Base-by-base conservation (phyloP, 2,329 filamentous ascomycete genomes). In the Aureobasidium sp. region DNA sequence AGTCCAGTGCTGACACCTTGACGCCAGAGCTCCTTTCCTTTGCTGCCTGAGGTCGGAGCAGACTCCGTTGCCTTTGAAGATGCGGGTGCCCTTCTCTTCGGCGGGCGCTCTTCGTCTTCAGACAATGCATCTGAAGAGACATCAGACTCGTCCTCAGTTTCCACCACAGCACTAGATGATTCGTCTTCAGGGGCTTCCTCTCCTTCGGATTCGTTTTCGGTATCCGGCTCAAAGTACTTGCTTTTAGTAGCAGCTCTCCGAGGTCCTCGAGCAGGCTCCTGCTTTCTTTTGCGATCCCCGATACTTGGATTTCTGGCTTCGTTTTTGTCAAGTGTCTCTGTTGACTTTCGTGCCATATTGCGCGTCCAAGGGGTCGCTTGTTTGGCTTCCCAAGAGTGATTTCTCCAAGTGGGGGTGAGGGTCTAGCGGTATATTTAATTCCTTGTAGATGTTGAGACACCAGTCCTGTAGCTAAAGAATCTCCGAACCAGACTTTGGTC, bases 1-100 rank as follows among this genome's bases (percentile, higher is more conserved):
- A 85, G 72, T 6, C 79, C 80, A 17, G 77, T 77, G 63, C 77
- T 82, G 39, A 82, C 81, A 11, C 82, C 82, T 63, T 79, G 74
- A 68, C 79, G 78, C 82, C 82, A 85, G 37, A 84, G 70, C 58
- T 83, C 79, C 65, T 78, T 77, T 49, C 76, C 75, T 59, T 76
- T 74, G 3, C 44, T 60, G 35, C 64, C 56, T 60, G 69, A 54
- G 24, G 14, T 17, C 5, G 42, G 15, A 33, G 35, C 56, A 31
- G 44, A 27, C 29, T 59, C n/a, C 8, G 33, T 11, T 4, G 57
- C 40, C 54, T 64, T 63, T 64, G 69, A 58, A 66, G 67, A 61
- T 27, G 61, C 64, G 66, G 19, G 42, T 48, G 29, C 62, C 54
- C 66, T 67, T 42, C 50, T 52, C 52, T 67, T 73, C 27, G 67